Evolutionary conservation across 768 basidiomycete species (phyloP).

Genomic region (Russula earlei): DNA sequence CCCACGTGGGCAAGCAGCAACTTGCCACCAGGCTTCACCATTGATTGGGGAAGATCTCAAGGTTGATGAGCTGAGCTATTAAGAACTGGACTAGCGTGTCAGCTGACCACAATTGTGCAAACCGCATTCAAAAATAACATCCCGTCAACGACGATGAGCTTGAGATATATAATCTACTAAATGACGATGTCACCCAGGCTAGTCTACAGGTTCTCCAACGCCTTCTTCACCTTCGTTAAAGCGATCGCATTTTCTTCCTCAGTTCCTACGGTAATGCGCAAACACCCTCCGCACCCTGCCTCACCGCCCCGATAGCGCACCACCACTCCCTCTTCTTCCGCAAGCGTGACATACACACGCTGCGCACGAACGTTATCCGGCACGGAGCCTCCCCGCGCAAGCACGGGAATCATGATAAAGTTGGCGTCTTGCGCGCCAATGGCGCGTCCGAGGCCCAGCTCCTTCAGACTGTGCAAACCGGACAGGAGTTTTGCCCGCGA

Average conservation of each 20-base stretch:
- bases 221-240: conserved; percentile 43
- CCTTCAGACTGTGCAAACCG: conserved; percentile 37
- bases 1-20: no score
- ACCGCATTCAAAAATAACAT: no score
- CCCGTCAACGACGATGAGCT: no score
- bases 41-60: no score
- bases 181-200: no score
- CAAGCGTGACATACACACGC: conserved; percentile 68
- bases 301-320: conserved; percentile 86
- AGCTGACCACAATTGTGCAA: no score
- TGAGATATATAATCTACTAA: no score
- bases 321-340: conserved; percentile 80
- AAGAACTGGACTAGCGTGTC: no score
- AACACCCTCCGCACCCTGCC: conserved; percentile 74
- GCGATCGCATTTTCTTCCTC: conserved; percentile 63
- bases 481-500: conserved; percentile 49
- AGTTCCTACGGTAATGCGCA: conserved; percentile 86
- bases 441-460: conserved; percentile 50
- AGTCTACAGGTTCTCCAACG: conserved; percentile 32
- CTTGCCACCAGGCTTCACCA: no score
- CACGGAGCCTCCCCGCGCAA: conserved; percentile 35
- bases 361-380: conserved; percentile 55
- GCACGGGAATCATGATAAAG: conserved; percentile 76
- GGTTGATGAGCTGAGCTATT: no score
- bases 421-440: conserved; percentile 87